Evolutionary conservation across 768 basidiomycete species (phyloP), one percentile per base, ranked within the genome.

Genomic region (Suillus lakei): DNA sequence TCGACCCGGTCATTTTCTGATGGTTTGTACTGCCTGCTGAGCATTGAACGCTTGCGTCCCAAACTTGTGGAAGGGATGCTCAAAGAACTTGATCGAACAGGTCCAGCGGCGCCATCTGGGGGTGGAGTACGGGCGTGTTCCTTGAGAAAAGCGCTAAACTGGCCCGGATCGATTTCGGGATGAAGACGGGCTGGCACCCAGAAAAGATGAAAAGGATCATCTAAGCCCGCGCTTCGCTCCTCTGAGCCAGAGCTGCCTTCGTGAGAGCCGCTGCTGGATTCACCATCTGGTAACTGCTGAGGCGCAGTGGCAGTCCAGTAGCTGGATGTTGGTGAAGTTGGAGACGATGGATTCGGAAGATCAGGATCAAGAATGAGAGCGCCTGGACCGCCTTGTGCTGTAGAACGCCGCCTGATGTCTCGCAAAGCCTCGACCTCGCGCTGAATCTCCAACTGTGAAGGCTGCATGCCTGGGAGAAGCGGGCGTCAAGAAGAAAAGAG

Each of bases 111-210:
- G 68, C 81, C 86, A 67, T 87, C 88, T 32, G 83, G 77, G 43
- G 86, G 77, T 53, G 85, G 84, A 9, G 84, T 77, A 66, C 90
- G 86, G 13, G 95, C 86, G 79, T 99, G 98, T 71, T 97, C 93
- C 76, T 96, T 93, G 70, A 99, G 87, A 76, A 99, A 98, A 13
- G 90, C 91, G 60, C 94, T 88, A 78, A 99, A 99, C 77, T 99
- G 96, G 55, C 89, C 91, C 28, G 98, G 98, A 0, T 96, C 97
- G 73, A 99, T 93, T 82, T 99, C 98, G 36, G 98, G 98, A 76
- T 99, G 98, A 41, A 98, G 83, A 64, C 91, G 88, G 18, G 98
- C 98, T 61, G 98, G 98, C 34, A 99, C 95, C 98, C 98, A 99
- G 84, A 99, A 99, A 68, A 98, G 87, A 77, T 95, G 92, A 72